A percentile compares a stretch with the other conserved stretches of the same genome.
phyloP scores from a whole-genome alignment of 2,329 filamentous ascomycete genomes.

The Thelonectria olida region DNA sequence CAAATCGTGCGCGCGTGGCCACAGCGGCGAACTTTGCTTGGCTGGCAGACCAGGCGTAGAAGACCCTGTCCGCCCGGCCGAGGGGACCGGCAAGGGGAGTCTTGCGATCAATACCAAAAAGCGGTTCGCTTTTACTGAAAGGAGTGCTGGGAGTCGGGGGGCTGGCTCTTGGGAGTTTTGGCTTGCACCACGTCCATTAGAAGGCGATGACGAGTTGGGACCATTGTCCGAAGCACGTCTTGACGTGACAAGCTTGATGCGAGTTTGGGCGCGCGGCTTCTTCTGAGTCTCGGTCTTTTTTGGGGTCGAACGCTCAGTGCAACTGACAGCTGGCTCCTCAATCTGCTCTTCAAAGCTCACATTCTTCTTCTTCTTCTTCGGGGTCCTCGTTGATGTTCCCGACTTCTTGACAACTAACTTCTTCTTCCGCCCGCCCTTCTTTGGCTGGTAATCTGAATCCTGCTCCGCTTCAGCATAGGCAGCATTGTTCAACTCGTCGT shows the following conservation, averaged over 20 bases:
- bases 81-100: conserved; percentile 19
- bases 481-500: not conserved
- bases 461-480: conserved; percentile 25
- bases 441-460: conserved; percentile 28
- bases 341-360: not conserved
- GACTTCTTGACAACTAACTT: conserved; percentile 6
- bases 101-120: conserved; percentile 35
- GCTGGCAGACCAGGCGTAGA: conserved; percentile 40
- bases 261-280: not conserved
- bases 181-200: not conserved
- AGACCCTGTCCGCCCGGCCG: conserved; percentile 7
- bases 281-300: not conserved
- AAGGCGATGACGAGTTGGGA: not conserved
- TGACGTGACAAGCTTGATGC: not conserved
- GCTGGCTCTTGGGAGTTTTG: not conserved
- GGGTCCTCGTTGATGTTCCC: not conserved
- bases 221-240: not conserved
- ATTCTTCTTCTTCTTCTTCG: conserved; percentile 5
- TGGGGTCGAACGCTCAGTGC: not conserved
- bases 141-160: not conserved
- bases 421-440: conserved; percentile 10
- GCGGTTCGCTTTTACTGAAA: conserved; percentile 20
- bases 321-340: not conserved
- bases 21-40: conserved; percentile 34
- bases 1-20: conserved; percentile 30